Percentiles rank a stretch among this genome's conserved stretches.
Conservation (phyloP, 257 asterid genomes). For the Petunia axillaris region DNA sequence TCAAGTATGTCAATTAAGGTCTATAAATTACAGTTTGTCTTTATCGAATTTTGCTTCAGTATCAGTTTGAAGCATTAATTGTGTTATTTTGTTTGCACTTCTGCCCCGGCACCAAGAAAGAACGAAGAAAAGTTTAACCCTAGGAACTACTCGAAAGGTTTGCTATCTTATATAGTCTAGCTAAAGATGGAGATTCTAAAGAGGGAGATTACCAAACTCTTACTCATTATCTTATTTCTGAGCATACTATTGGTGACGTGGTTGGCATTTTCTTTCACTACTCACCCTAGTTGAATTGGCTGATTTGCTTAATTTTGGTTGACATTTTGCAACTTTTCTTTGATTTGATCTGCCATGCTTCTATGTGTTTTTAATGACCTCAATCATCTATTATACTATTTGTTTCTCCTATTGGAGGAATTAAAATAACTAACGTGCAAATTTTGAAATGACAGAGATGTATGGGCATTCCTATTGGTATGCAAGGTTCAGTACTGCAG, state of each 20-base stretch:
- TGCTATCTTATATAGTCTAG: not conserved
- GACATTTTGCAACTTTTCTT: not conserved
- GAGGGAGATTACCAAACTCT: not conserved
- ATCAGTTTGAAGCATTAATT: not conserved
- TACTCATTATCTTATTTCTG: not conserved
- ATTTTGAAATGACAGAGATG: constrained; percentile 67
- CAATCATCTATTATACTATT: not conserved
- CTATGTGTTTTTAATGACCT: constrained; percentile 5
- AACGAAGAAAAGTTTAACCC: not conserved
- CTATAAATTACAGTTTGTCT: not conserved
- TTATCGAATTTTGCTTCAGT: not conserved
- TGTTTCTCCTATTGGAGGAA: constrained; percentile 22
- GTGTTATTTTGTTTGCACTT: not conserved
- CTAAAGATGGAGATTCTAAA: not conserved
- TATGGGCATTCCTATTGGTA: constrained; percentile 95
- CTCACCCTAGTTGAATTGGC: not conserved
- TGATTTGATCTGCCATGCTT: not conserved
- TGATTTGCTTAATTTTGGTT: not conserved
- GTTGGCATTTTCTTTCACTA: not conserved
- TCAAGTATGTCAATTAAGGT: not conserved
- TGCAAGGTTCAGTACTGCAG: constrained; percentile 92
- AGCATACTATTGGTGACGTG: not conserved
- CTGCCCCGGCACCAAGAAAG: not conserved
- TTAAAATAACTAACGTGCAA: constrained; percentile 30
- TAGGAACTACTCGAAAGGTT: not conserved